Percentiles rank a stretch among this genome's conserved stretches.
phyloP scores from a whole-genome alignment of 495 filamentous ascomycete genomes.

The Pyrenula massariospora region DNA sequence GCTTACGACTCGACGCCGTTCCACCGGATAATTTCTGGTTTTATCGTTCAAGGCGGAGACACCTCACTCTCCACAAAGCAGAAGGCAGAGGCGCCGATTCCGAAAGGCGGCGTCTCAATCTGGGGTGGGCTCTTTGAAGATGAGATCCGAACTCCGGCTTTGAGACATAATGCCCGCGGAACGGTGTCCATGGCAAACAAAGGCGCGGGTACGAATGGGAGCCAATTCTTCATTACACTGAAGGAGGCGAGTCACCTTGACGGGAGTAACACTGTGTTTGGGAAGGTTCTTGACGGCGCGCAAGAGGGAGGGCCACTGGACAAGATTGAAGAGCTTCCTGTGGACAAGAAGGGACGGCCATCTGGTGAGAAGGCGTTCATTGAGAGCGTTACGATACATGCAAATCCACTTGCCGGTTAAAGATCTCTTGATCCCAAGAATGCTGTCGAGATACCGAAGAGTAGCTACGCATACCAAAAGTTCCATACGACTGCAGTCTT shows the following conservation, averaged over 20 bases:
- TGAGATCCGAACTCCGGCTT: constrained; percentile 68
- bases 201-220: constrained; percentile 72
- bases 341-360: constrained; percentile 80
- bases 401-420: constrained; percentile 67
- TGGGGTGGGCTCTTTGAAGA: constrained; percentile 76
- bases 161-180: constrained; percentile 78
- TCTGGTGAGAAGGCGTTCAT: constrained; percentile 27
- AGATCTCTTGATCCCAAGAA: too few relatives aligned
- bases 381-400: constrained; percentile 68
- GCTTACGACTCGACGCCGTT: constrained; percentile 85
- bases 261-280: constrained; percentile 89
- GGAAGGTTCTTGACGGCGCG: constrained; percentile 51
- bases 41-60: constrained; percentile 88
- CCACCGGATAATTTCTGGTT: constrained; percentile 78
- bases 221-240: constrained; percentile 88
- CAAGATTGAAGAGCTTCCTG: constrained; percentile 59
- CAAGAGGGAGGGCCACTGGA: constrained; percentile 48
- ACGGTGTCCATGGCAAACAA: constrained; percentile 90
- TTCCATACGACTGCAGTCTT: too few relatives aligned
- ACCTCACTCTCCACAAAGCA: constrained; percentile 43
- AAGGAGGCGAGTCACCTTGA: constrained; percentile 84
- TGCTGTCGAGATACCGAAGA: too few relatives aligned
- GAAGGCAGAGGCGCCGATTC: constrained; percentile 35
- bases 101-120: constrained; percentile 77
- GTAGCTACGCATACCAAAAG: too few relatives aligned